Evolutionary conservation across 441 rosid species (phyloP), one percentile per base, ranked within the genome.

Genomic region (Melastoma candidum): DNA sequence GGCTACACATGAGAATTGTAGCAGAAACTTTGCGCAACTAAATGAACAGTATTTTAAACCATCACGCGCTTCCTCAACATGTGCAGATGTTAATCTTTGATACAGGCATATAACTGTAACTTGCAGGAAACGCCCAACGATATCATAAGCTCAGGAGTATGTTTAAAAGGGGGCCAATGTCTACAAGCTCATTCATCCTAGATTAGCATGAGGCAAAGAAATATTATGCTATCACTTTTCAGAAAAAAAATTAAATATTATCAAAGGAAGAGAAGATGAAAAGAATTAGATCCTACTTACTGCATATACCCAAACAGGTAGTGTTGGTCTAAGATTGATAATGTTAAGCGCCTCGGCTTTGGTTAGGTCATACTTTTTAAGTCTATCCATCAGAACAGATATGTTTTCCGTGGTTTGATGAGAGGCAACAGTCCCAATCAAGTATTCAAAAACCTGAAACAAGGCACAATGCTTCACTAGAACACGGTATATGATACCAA

Each of bases 281-380:
- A 44, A 41, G 27, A 57, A 44, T 55, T 36, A 55, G 11, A 29
- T 11, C 3, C 3, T 47, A 12, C 51, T 68, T 70, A 87, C 96
- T 69, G 88, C 63, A 11, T 60, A 60, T 45, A 84, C 53, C 53
- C 75, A 93, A 39, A 81, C 89, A 4, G 67, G 56, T 54, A 75
- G 66, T 58, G 73, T 57, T 24, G 95, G 95, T 13, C 76, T 64
- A 10, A 78, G 54, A 54, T 92, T 81, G 68, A 84, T 70, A 63
- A 88, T 79, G 56, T 77, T 85, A 63, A 92, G 85, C 51, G 80
- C 63, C 83, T 88, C 97, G 46, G 87, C 94, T 77, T 88, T 84
- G 0, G 94, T 82, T 39, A 92, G 75, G 44, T 74, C 67, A 60
- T 65, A 92, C 45, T 50, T 71, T 67, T 75, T 77, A 63, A 81